Percentiles rank a stretch among this genome's conserved stretches.
Conservation (phyloP, 2,329 filamentous ascomycete species). For the Neoarthrinium moseri region DNA sequence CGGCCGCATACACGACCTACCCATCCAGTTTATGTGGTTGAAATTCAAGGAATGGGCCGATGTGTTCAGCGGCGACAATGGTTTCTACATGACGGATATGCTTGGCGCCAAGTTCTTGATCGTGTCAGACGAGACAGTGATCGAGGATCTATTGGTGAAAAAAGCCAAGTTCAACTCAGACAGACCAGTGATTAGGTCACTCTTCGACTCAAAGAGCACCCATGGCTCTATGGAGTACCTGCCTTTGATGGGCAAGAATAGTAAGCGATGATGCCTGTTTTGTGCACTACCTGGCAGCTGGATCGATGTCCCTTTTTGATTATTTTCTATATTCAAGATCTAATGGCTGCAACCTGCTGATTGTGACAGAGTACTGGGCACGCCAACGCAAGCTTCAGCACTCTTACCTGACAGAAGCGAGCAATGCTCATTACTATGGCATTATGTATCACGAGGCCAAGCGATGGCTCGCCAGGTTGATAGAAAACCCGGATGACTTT, state of each 20-base stretch:
- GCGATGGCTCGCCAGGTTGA: slow-evolving; percentile 47
- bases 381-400: slow-evolving; percentile 53
- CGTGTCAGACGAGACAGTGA: slow-evolving; percentile 49
- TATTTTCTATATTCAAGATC: neutral
- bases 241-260: slow-evolving; percentile 54
- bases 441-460: slow-evolving; percentile 53
- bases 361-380: slow-evolving; percentile 47
- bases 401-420: slow-evolving; percentile 42
- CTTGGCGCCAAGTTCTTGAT: slow-evolving; percentile 37
- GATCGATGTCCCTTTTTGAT: neutral
- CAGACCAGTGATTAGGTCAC: slow-evolving; percentile 42
- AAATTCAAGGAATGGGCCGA: slow-evolving; percentile 45
- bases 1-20: slow-evolving; percentile 44
- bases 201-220: slow-evolving; percentile 54
- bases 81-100: slow-evolving; percentile 33
- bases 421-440: slow-evolving; percentile 30
- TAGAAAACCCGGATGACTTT: slow-evolving; percentile 50
- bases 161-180: slow-evolving; percentile 51
- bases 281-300: too few species aligned
- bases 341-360: too few species aligned
- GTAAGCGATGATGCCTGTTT: too few species aligned
- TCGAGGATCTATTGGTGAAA: slow-evolving; percentile 52
- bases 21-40: slow-evolving; percentile 49
- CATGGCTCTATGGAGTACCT: slow-evolving; percentile 55
- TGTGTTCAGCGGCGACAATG: slow-evolving; percentile 25